Evolutionary conservation across 106 monocot genomes (phyloP).

Genomic region (Cymbidium sinense): DNA sequence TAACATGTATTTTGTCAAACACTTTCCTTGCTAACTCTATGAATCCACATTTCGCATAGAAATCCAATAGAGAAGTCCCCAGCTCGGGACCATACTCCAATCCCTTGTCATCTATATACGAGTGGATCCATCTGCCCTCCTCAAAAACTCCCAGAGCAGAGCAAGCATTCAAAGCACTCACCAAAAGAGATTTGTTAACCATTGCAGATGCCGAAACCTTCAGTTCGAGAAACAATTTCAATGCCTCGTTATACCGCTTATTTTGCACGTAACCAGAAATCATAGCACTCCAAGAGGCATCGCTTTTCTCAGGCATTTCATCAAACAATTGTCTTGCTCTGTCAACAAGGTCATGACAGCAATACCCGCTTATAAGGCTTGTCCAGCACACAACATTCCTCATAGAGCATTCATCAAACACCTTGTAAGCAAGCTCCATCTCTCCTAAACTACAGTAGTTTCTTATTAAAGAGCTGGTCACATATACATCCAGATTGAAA

Average conservation of each 20-base stretch:
- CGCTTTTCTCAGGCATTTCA: slow-evolving; percentile 30
- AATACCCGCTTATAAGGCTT: slow-evolving; percentile 29
- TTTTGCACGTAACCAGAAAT: slow-evolving; percentile 32
- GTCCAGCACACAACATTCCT: slow-evolving; percentile 39
- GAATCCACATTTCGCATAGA: slow-evolving; percentile 38
- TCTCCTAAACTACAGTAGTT: slow-evolving; percentile 17
- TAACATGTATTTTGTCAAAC: slow-evolving; percentile 19
- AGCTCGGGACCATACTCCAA: slow-evolving; percentile 16
- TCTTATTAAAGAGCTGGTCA: slow-evolving; percentile 28
- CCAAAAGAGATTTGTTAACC: slow-evolving; percentile 18
- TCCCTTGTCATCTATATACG: slow-evolving; percentile 13
- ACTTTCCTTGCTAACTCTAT: slow-evolving; percentile 20
- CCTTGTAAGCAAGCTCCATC: slow-evolving; percentile 17
- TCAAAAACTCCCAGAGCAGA: slow-evolving; percentile 23
- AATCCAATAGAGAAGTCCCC: slow-evolving; percentile 27
- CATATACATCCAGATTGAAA: slow-evolving; percentile 15
- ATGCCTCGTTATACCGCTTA: slow-evolving; percentile 5
- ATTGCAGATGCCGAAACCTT: background rate
- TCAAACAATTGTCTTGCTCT: slow-evolving; percentile 22
- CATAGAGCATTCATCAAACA: slow-evolving; percentile 28
- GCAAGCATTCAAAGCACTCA: slow-evolving; percentile 26
- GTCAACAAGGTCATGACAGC: slow-evolving; percentile 2
- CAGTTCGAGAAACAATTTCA: slow-evolving; percentile 22
- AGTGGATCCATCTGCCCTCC: slow-evolving; percentile 31
- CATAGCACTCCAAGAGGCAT: slow-evolving; percentile 42